A percentile compares a stretch with the other conserved stretches of the same genome.
These are phyloP conservation scores for Candida boleticola DNA, from an alignment of 805 yeast genomes.

Conservation along the genomic window DNA sequence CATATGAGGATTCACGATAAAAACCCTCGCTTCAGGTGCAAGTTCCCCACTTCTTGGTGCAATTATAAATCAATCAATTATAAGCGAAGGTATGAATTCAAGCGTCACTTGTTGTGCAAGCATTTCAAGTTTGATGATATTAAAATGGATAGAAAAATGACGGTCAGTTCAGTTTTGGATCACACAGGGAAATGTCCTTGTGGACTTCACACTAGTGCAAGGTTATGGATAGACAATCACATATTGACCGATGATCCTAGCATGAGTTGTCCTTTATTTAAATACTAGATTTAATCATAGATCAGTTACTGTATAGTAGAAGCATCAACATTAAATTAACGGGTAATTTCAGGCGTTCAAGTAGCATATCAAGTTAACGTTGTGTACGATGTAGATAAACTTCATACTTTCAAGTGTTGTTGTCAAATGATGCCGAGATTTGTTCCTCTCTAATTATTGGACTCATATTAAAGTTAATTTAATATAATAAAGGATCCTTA, in stretches of 20 bases:
- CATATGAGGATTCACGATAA: slow-evolving; percentile 17
- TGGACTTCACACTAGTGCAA: slow-evolving; percentile 14
- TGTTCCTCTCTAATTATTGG: too few species aligned
- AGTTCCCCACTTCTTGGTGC: slow-evolving; percentile 15
- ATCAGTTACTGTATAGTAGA: not conserved
- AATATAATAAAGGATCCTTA: too few species aligned
- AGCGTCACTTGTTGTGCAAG: slow-evolving; percentile 16
- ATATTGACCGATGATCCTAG: slow-evolving; percentile 10
- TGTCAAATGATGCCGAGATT: too few species aligned
- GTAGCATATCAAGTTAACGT: too few species aligned
- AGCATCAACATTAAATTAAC: too few species aligned
- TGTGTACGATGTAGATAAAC: too few species aligned
- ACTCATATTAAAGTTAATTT: too few species aligned
- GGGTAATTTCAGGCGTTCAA: too few species aligned
- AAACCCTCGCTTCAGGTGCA: slow-evolving; percentile 15
- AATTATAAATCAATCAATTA: slow-evolving; percentile 15
- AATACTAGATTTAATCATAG: not conserved
- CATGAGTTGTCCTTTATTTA: slow-evolving; percentile 9
- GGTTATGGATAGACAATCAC: slow-evolving; percentile 16
- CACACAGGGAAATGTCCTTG: slow-evolving; percentile 18
- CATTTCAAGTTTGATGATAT: slow-evolving; percentile 17
- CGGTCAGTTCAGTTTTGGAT: slow-evolving; percentile 13
- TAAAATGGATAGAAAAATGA: slow-evolving; percentile 10
- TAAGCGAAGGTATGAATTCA: slow-evolving; percentile 19
- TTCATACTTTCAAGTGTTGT: too few species aligned